Base-by-base conservation (phyloP, 2,329 filamentous ascomycete species). In the Fusarium agapanthi region DNA sequence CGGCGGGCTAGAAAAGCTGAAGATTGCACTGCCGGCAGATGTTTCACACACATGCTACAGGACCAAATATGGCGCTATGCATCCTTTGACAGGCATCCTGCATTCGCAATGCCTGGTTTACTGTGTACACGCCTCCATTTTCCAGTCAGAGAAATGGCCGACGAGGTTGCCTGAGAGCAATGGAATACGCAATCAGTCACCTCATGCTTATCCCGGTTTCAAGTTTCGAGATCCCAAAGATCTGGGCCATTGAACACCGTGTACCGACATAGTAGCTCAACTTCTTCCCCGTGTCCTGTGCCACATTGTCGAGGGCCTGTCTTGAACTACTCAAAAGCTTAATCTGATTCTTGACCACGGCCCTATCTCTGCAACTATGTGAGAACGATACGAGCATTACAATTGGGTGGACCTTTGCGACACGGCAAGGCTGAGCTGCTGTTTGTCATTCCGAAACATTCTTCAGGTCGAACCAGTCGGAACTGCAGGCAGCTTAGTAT, bases 41-140 rank as follows among this genome's bases (percentile, higher is more conserved):
- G 76, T 76, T 78, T 75, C 74, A 78, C 76, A 45, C 65, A 66
- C 43, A 57, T 58, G 24, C 44, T 65, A 71, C 50, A 70, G 68
- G 35, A 62, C 67, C 63, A 76, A 76, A 55, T 61, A 74, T 65
- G 76, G 73, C 35, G 68, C 69, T 62, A 74, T 75, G 75, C 70
- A 76, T 61, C 51, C 67, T 35, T 70, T 51, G 38, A 76, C 72
- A 70, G 67, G 61, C 41, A 26, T 57, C 20, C 73, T 38, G 47
- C 76, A 61, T 67, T 62, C 65, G 65, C 38, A 75, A 72, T 51
- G 63, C 64, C 43, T 34, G 48, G 8, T 67, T 74, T 68, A 73
- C 67, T 71, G 58, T 58, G n/a, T 45, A 60, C 64, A 78, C 75
- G 5, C 67, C 68, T 26, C 44, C 40, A 16, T 22, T 56, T 75